A percentile compares a stretch with the other conserved stretches of the same genome.
phyloP scores from a whole-genome alignment of 192 early-diverging fungal species.

The Umbelopsis ramanniana region DNA sequence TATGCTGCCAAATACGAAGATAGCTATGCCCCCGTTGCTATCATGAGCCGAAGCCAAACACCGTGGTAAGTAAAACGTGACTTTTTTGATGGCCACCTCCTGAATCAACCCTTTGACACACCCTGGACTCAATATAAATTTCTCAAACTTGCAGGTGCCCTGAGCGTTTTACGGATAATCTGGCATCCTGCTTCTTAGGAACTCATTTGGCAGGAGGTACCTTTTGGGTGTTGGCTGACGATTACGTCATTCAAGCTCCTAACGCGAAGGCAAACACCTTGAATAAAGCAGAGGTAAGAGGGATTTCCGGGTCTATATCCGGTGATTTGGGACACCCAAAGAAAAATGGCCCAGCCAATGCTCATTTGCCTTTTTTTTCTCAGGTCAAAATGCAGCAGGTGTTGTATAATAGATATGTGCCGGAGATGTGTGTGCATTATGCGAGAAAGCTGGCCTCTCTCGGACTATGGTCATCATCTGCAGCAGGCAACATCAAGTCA shows the following conservation, averaged over 20 bases:
- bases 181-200: constrained; percentile 54
- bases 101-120: too few relatives aligned
- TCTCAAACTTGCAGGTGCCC: constrained; percentile 45
- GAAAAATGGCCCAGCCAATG: too few relatives aligned
- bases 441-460: constrained; percentile 46
- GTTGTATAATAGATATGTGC: constrained; percentile 51
- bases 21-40: constrained; percentile 53
- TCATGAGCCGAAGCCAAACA: constrained; percentile 40
- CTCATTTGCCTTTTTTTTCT: not conserved
- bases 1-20: constrained; percentile 43
- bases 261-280: constrained; percentile 33
- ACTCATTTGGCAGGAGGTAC: constrained; percentile 56
- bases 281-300: constrained; percentile 41
- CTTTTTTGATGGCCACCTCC: too few relatives aligned
- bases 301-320: not conserved
- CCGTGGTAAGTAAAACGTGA: constrained; percentile 27
- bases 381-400: constrained; percentile 46
- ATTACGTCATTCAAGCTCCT: constrained; percentile 44
- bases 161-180: constrained; percentile 59
- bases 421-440: constrained; percentile 51
- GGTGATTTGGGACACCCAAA: too few relatives aligned
- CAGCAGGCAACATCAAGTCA: not conserved
- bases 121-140: too few relatives aligned
- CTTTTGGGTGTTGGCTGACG: constrained; percentile 55
- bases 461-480: constrained; percentile 39